Evolutionary conservation across 2,329 filamentous ascomycete genomes (phyloP), one percentile per base, ranked within the genome.

Genomic region (Botryotinia globosa): DNA sequence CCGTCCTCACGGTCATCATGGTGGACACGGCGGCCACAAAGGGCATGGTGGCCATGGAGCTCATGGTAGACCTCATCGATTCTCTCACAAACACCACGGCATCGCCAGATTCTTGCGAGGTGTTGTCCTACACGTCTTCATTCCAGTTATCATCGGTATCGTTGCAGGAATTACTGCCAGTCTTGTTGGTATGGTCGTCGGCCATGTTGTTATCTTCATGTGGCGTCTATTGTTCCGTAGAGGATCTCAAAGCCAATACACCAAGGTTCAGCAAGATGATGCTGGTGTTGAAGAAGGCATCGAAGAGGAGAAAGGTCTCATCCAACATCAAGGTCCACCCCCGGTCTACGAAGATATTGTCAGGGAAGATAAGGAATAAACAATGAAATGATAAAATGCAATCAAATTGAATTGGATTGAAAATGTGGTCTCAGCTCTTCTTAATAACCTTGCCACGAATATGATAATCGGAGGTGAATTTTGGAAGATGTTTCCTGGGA

Each of bases 121-220:
- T 77, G 84, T 91, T 67, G 84, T 87, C 75, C 84, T 88, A 54
- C 88, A 90, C 74, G 86, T 94, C 62, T 80, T 93, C 65, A 84
- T 93, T 56, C 91, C 92, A 2, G 85, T 93, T 70, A 82, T 91
- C 69, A 85, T 93, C 75, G 92, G 92, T 73, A 85, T 93, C 75
- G 85, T 89, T 37, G 89, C 90, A 62, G 92, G 91, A 78, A 86
- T 93, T 71, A 85, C 86, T 44, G 89, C 91, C 75, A 91, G 90
- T 81, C 80, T 92, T 58, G 80, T 93, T 64, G 90, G 89, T 71
- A 91, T 93, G 86, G 82, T 90, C 73, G 81, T 91, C 58, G 90
- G 90, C 74, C 89, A 87, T 68, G 77, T 91, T 70, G 83, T 89
- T 71, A 85, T 90, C 69, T 88, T 87, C 73, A 67, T 90, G 39